Evolutionary conservation across 495 filamentous ascomycete species (phyloP).

Genomic region (Talaromyces trachyspermus): DNA sequence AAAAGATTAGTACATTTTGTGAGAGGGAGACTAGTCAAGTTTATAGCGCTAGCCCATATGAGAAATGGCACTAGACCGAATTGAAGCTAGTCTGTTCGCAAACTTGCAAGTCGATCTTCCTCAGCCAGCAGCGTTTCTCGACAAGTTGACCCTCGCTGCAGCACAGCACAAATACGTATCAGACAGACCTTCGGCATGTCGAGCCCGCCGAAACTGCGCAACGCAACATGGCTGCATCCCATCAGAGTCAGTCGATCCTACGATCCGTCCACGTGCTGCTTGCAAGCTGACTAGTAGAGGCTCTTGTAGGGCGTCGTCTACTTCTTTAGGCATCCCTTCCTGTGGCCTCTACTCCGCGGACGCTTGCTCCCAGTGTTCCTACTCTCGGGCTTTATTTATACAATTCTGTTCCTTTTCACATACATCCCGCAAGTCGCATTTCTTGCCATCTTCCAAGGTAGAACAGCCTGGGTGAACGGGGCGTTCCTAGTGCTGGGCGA

Average conservation of each 20-base stretch:
- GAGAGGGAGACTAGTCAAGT: no score
- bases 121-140: no score
- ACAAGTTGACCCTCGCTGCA: no score
- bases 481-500: conserved; percentile 61
- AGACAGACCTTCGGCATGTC: no score
- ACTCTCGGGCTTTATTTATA: conserved; percentile 52
- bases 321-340: conserved; percentile 50
- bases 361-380: conserved; percentile 53
- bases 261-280: background rate
- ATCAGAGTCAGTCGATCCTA: conserved; percentile 33
- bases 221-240: conserved; percentile 50
- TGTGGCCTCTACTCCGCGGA: conserved; percentile 54
- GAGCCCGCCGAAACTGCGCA: conserved; percentile 12
- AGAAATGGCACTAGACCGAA: no score
- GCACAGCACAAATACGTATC: no score
- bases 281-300: background rate
- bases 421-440: conserved; percentile 58
- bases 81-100: no score
- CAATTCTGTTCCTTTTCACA: conserved; percentile 53
- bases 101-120: no score
- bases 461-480: conserved; percentile 54
- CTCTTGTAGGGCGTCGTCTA: conserved; percentile 49
- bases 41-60: no score
- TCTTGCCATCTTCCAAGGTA: conserved; percentile 54
- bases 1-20: no score